Percentiles rank a stretch among this genome's conserved stretches.
phyloP scores from a whole-genome alignment of 2,329 filamentous ascomycete genomes.

The Colletotrichum sp. region DNA sequence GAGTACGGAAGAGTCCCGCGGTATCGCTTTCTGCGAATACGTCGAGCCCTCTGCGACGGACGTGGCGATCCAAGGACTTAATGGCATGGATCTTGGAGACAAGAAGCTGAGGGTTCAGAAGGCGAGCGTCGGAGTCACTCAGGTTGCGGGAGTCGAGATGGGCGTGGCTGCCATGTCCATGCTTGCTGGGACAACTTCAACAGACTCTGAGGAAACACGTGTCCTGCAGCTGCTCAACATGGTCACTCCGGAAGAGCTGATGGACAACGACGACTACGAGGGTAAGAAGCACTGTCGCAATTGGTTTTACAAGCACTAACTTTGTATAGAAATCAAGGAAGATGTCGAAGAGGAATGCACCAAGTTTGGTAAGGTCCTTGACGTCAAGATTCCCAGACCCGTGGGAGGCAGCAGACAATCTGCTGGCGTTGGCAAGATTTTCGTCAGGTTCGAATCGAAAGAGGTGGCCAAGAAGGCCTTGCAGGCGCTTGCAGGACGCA shows the following conservation, averaged over 20 bases:
- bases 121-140: slow-evolving; percentile 92
- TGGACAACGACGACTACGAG: slow-evolving; percentile 94
- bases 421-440: slow-evolving; percentile 96
- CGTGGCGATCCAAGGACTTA: slow-evolving; percentile 87
- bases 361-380: slow-evolving; percentile 85
- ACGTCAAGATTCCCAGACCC: slow-evolving; percentile 93
- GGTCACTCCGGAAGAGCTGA: slow-evolving; percentile 94
- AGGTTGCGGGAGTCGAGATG: slow-evolving; percentile 90
- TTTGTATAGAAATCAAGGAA: slow-evolving; percentile 83
- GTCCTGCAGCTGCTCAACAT: slow-evolving; percentile 97
- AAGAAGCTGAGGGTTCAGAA: slow-evolving; percentile 84
- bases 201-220: slow-evolving; percentile 78
- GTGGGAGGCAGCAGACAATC: slow-evolving; percentile 82
- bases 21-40: slow-evolving; percentile 97
- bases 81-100: slow-evolving; percentile 92
- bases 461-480: slow-evolving; percentile 85
- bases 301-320: background rate
- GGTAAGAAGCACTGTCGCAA: slow-evolving; percentile 57
- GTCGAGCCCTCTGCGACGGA: slow-evolving; percentile 77
- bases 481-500: slow-evolving; percentile 87
- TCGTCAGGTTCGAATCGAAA: slow-evolving; percentile 84
- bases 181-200: slow-evolving; percentile 87
- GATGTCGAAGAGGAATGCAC: slow-evolving; percentile 92
- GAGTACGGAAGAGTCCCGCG: slow-evolving; percentile 84
- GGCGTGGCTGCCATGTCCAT: slow-evolving; percentile 98